Evolutionary conservation across 2,329 filamentous ascomycete genomes (phyloP).

Genomic region (Trichoderma citrinoviride): DNA sequence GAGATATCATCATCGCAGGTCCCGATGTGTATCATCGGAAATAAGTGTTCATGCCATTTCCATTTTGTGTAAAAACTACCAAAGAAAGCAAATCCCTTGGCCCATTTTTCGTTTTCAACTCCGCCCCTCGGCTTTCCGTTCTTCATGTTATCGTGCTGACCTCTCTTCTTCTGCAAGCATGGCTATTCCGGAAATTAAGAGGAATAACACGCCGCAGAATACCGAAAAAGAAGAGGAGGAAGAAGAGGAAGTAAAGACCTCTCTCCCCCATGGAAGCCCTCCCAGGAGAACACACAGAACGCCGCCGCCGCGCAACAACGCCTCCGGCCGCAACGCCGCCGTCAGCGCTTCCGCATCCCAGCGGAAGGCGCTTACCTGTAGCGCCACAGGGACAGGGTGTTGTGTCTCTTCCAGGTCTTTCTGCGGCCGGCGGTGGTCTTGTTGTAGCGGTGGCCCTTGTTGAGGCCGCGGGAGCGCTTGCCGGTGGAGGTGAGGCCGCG

Average conservation of each 20-base stretch:
- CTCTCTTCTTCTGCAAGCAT: conserved; percentile 1
- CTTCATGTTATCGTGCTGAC: neutral
- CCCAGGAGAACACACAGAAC: neutral
- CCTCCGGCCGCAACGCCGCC: neutral
- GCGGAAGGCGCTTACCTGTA: conserved; percentile 68
- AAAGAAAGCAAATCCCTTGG: conserved; percentile 18
- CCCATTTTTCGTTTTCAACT: conserved; percentile 2
- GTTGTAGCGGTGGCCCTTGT: conserved; percentile 99
- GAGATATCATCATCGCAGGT: conserved; percentile 11
- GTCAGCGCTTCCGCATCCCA: conserved; percentile 6
- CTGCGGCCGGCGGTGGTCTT: conserved; percentile 95
- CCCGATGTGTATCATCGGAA: conserved; percentile 17
- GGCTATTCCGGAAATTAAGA: conserved; percentile 1
- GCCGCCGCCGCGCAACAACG: neutral
- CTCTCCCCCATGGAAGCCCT: neutral
- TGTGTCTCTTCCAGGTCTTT: conserved; percentile 99
- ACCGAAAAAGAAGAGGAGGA: conserved; percentile 18
- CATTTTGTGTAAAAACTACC: conserved; percentile 24
- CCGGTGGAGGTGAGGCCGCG: conserved; percentile 96
- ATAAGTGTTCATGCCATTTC: conserved; percentile 31
- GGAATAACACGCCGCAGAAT: too few species aligned
- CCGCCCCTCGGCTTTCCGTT: neutral
- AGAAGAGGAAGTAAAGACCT: conserved; percentile 17
- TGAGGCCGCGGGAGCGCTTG: conserved; percentile 99
- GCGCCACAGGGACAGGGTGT: conserved; percentile 98